These are phyloP conservation scores for Chlorella ohadii DNA, from an alignment of 139 green algal genomes.

Conservation along the genomic window DNA sequence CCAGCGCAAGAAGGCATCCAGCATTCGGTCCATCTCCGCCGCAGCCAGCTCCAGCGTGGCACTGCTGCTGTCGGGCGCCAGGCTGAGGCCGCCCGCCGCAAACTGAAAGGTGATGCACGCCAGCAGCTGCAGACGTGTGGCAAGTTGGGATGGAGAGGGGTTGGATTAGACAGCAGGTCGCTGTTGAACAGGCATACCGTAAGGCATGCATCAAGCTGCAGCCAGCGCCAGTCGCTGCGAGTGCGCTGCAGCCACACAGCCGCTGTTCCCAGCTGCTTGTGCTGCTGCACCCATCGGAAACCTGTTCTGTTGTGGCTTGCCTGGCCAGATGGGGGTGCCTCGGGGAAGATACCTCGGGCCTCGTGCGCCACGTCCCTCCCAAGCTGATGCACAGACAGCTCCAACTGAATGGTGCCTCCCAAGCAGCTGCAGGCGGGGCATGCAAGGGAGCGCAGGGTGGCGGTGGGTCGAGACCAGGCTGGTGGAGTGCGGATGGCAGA, in stretches of 20 bases:
- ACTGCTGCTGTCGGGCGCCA: slow-evolving; percentile 26
- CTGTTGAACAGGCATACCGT: too few species aligned
- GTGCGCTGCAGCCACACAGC: background rate
- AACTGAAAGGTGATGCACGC: slow-evolving; percentile 50
- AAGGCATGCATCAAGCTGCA: too few species aligned
- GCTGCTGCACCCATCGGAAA: too few species aligned
- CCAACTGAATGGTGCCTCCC: slow-evolving; percentile 22
- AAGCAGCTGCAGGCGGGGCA: slow-evolving; percentile 10
- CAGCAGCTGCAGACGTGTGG: background rate
- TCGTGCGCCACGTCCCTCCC: slow-evolving; percentile 28
- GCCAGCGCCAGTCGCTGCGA: too few species aligned
- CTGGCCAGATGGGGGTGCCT: slow-evolving; percentile 12
- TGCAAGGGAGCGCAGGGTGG: background rate
- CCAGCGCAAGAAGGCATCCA: slow-evolving; percentile 58
- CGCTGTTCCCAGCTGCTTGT: too few species aligned
- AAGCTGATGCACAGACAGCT: slow-evolving; percentile 49
- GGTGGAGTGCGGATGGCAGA: background rate
- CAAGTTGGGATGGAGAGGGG: background rate
- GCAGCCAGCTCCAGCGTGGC: slow-evolving; percentile 21
- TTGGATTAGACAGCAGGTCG: too few species aligned
- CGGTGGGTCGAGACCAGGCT: background rate
- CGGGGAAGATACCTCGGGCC: slow-evolving; percentile 44
- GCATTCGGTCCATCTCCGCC: slow-evolving; percentile 62
- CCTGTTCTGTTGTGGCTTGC: background rate
- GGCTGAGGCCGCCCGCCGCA: slow-evolving; percentile 20